Evolutionary conservation across 2,329 filamentous ascomycete species (phyloP).

Genomic region (Verticillium isaacii): DNA sequence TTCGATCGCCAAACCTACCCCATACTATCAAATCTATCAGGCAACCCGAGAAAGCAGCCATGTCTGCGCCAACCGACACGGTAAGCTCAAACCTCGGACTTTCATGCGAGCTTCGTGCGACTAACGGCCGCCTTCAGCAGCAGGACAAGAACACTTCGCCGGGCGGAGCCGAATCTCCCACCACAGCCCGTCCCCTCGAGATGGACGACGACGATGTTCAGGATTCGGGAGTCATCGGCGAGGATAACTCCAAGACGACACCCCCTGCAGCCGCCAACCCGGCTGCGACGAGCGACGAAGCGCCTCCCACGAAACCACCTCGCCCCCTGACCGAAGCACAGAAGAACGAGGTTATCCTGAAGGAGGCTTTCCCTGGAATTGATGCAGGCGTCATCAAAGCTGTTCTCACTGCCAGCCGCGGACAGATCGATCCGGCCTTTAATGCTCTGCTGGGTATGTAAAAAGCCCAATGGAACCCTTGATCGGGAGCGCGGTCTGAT

Average conservation of each 20-base stretch:
- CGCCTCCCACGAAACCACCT: slow-evolving; percentile 74
- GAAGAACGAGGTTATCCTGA: slow-evolving; percentile 81
- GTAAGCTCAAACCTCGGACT: slow-evolving; percentile 29
- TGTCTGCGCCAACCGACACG: slow-evolving; percentile 38
- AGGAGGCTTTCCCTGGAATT: slow-evolving; percentile 87
- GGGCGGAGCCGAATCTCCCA: slow-evolving; percentile 57
- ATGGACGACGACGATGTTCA: slow-evolving; percentile 68
- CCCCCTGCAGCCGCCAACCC: slow-evolving; percentile 15
- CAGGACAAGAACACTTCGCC: slow-evolving; percentile 16
- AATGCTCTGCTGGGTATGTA: slow-evolving; percentile 79
- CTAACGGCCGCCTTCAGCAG: slow-evolving; percentile 5
- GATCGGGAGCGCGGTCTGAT: slow-evolving; percentile 4
- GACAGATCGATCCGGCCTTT: slow-evolving; percentile 88
- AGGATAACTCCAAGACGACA: slow-evolving; percentile 22
- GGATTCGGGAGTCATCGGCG: slow-evolving; percentile 49
- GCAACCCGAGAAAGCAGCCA: slow-evolving; percentile 17
- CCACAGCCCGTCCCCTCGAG: slow-evolving; percentile 59
- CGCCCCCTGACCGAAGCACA: slow-evolving; percentile 76
- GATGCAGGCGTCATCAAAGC: slow-evolving; percentile 80
- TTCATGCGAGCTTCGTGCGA: slow-evolving; percentile 12
- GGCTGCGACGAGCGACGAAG: slow-evolving; percentile 29
- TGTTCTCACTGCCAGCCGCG: slow-evolving; percentile 78
- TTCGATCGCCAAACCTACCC: neutral
- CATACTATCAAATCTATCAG: neutral
- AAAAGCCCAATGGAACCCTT: neutral